phyloP scores from a whole-genome alignment of 2,329 filamentous ascomycete genomes.

The Daldinia sp. region DNA sequence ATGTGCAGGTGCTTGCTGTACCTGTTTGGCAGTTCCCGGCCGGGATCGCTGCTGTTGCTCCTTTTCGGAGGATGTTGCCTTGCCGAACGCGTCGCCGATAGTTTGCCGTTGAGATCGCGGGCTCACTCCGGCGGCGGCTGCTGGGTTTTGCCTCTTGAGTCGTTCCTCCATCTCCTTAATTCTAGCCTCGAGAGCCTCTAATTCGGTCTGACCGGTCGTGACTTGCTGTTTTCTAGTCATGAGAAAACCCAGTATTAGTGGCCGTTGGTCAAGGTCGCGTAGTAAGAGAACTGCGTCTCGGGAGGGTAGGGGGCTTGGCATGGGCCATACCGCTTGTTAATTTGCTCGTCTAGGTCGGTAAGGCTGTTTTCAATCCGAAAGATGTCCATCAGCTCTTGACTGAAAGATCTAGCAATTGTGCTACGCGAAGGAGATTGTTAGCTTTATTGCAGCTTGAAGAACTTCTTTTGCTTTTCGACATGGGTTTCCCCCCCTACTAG shows the following conservation, averaged over 20 bases:
- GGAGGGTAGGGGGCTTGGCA: constrained; percentile 9
- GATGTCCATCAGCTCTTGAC: constrained; percentile 83
- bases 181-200: constrained; percentile 84
- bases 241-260: constrained; percentile 13
- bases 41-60: constrained; percentile 52
- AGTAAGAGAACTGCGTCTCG: not conserved
- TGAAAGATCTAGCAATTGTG: constrained; percentile 88
- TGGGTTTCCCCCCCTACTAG: not conserved
- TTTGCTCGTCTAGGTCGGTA: constrained; percentile 75
- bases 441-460: constrained; percentile 1
- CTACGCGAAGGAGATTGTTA: constrained; percentile 56
- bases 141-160: constrained; percentile 56
- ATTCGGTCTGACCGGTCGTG: constrained; percentile 76
- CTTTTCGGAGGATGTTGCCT: constrained; percentile 42
- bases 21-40: constrained; percentile 61
- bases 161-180: constrained; percentile 86
- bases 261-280: constrained; percentile 7
- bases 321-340: constrained; percentile 79
- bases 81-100: constrained; percentile 42
- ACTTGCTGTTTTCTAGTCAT: constrained; percentile 79
- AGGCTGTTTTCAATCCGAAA: constrained; percentile 86
- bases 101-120: constrained; percentile 45
- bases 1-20: constrained; percentile 59
- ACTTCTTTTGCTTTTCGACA: not conserved
- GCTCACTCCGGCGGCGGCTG: constrained; percentile 18